Evolutionary conservation across 345 rosid genomes (phyloP), one percentile per base, ranked within the genome.

Genomic region (Eucalyptus coolabah): DNA sequence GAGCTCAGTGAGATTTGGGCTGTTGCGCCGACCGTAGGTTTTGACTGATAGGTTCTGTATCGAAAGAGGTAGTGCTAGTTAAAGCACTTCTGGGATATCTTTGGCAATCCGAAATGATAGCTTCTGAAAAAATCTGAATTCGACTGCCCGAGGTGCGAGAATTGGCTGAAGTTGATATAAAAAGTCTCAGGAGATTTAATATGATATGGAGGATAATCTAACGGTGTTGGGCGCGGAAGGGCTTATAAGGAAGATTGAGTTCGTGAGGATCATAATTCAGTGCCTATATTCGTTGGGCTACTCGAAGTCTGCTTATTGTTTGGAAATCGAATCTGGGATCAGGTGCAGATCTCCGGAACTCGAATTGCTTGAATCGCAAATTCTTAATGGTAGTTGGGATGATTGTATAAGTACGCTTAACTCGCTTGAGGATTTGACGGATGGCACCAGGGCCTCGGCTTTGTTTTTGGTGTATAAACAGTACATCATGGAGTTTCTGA

Each of bases 231-330:
- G 98, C 19, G 86, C 96, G 3, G 95, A 93, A 91, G 98, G 97
- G 49, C 89, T 96, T 10, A 89, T 97, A 86, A 94, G 91, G 89
- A 93, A 92, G 90, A 93, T 92, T 51, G 99, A 98, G 89, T 94
- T 98, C 54, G 85, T 96, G 11, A 93, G 98, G 90, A 90, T 96
- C 86, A 89, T 98, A 44, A 90, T 98, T 86, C 98, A 96, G 82
- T 94, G 96, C 88, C 94, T 98, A 54, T 93, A 95, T 93, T 93
- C 99, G 0, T 92, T 96, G 89, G 99, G 99, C 23, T 96, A 92
- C 91, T 92, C 91, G 45, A 95, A 89, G 69, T 95, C 98, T 21
- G 99, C 96, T 89, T 93, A 95, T 60, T 93, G 93, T 90, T 87
- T 97, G 89, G 99, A 98, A 90, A 72, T 45, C 2, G 99, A 98